Percentiles rank a stretch among this genome's conserved stretches.
Conservation (phyloP, 2,329 filamentous ascomycete species). For the Westerdykella sp. region DNA sequence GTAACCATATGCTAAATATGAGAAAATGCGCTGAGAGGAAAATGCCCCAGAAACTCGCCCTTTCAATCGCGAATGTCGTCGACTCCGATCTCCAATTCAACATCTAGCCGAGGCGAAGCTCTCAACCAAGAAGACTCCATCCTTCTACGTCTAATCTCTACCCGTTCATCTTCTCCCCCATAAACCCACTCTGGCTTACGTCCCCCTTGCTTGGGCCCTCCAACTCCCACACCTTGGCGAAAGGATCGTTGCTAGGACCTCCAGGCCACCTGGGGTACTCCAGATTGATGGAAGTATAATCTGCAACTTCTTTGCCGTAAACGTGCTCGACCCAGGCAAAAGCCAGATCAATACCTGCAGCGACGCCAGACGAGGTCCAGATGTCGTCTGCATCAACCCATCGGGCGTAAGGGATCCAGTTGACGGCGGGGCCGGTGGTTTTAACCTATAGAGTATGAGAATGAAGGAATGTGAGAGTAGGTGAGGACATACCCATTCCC, state of each 20-base stretch:
- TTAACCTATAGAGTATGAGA: conserved; percentile 28
- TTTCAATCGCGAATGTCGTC: too few species aligned
- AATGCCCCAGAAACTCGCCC: too few species aligned
- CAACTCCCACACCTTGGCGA: conserved; percentile 37
- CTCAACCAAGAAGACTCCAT: too few species aligned
- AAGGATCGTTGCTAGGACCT: conserved; percentile 50
- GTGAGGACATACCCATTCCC: conserved; percentile 25
- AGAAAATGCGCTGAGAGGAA: too few species aligned
- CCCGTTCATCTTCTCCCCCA: too few species aligned
- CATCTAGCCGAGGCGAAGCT: too few species aligned
- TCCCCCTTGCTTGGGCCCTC: not conserved
- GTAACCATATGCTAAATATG: too few species aligned
- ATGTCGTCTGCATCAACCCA: conserved; percentile 62
- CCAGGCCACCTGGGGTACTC: conserved; percentile 51
- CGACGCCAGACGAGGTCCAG: conserved; percentile 59
- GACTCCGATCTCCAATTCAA: too few species aligned
- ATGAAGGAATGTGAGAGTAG: not conserved
- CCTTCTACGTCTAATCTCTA: too few species aligned
- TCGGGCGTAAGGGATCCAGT: conserved; percentile 51
- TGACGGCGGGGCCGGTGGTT: conserved; percentile 44
- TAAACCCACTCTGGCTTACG: too few species aligned
- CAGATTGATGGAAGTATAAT: conserved; percentile 42
- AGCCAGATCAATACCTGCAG: conserved; percentile 56
- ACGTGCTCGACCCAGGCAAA: conserved; percentile 50
- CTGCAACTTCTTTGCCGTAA: conserved; percentile 50